These are phyloP conservation scores for Penicillium fuscoglaucum DNA, from an alignment of 2,329 filamentous ascomycete genomes.

Conservation along the genomic window DNA sequence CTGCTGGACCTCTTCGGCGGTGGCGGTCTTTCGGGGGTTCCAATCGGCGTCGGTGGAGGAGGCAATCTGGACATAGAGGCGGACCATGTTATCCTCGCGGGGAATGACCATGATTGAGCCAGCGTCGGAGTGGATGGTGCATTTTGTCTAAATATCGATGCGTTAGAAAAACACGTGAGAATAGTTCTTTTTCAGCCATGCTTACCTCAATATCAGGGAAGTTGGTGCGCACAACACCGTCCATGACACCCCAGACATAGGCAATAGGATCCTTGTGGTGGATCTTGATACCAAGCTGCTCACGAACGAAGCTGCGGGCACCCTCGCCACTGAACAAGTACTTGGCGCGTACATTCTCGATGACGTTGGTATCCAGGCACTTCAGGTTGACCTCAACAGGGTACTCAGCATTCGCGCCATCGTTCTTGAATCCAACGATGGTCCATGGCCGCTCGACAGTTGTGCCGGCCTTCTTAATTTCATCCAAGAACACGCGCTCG, in stretches of 20 bases:
- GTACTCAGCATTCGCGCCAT: constrained; percentile 64
- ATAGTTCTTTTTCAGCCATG: neutral
- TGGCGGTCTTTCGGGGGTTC: constrained; percentile 61
- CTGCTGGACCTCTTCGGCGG: constrained; percentile 59
- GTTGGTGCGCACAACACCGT: constrained; percentile 63
- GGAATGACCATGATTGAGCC: constrained; percentile 65
- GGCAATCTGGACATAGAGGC: constrained; percentile 58
- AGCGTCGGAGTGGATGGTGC: constrained; percentile 65
- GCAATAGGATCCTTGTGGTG: constrained; percentile 63
- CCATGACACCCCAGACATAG: constrained; percentile 68
- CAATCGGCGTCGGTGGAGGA: constrained; percentile 63
- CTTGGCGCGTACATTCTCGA: constrained; percentile 65
- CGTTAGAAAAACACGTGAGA: neutral
- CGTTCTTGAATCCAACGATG: constrained; percentile 62
- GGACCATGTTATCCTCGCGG: constrained; percentile 52
- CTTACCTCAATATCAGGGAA: constrained; percentile 63
- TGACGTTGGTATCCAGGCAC: constrained; percentile 70
- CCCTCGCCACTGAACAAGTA: constrained; percentile 65
- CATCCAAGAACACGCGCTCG: constrained; percentile 61
- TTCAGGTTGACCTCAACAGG: constrained; percentile 77
- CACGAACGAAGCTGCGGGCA: constrained; percentile 60
- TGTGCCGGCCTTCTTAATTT: constrained; percentile 60
- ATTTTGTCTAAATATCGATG: constrained; percentile 56
- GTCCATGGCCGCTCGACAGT: constrained; percentile 61
- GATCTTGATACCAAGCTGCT: constrained; percentile 66